Evolutionary conservation across 73 alveolate genomes (phyloP), one percentile per base, ranked within the genome.

Genomic region (Stentor coeruleus): DNA sequence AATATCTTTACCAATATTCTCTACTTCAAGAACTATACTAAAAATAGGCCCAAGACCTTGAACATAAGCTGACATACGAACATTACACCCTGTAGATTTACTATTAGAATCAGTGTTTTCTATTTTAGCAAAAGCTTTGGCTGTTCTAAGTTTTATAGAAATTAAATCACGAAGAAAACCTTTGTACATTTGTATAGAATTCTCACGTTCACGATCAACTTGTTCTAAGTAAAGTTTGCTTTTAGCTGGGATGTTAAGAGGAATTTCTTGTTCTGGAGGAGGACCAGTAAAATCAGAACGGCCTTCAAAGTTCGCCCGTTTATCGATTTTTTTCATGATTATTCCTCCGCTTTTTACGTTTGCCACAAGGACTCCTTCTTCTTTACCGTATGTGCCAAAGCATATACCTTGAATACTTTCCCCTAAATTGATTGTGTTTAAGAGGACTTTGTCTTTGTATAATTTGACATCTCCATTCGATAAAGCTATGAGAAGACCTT

Each of bases 321-420:
- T 90, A 26, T 73, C 77, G 3, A 90, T 80, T 38, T 81, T 87
- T 86, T 94, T 93, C 0, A 89, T 94, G 20, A 92, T 59, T 57
- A 95, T 81, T 20, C 96, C 98, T 1, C 99, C 98, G 39, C 90
- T 82, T 84, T 94, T 92, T 76, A 89, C 86, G 58, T 87, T 91
- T 58, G 92, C 58, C 20, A 96, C 90, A 57, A 96, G 73, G 58
- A 95, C 85, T 35, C 97, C 98, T 76, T 94, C 97, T 85, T 88
- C 97, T 59, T 88, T 84, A 1, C 98, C 98, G 82, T 88, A 96
- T 31, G 80, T 84, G 30, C 99, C 99, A 83, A 87, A 94, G 76
- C 80, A 77, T 85, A 94, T 74, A 3, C 98, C 99, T 36, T 90
- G 79, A 3, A 94, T 86, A 58, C 84, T 74, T 76, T 96, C 99